Percentiles rank a stretch among this genome's conserved stretches.
These are phyloP conservation scores for Cardamine resedifolia DNA, from an alignment of 345 rosid genomes.

Conservation along the genomic window DNA sequence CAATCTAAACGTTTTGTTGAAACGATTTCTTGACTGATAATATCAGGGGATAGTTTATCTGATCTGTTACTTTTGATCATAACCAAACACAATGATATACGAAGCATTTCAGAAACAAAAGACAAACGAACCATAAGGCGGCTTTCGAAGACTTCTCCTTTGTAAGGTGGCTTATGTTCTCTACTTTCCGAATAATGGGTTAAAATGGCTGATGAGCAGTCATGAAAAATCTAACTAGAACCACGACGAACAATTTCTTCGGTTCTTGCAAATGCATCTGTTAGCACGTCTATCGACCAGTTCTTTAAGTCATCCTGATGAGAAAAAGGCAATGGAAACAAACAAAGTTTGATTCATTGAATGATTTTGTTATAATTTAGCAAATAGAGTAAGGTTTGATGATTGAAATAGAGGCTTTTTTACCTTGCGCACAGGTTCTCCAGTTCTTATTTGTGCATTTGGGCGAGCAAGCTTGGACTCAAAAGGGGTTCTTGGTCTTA, in stretches of 20 bases:
- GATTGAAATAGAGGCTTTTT: neutral
- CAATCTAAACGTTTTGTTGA: too few relatives aligned
- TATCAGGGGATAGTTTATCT: too few relatives aligned
- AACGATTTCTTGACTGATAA: too few relatives aligned
- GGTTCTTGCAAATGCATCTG: slow-evolving; percentile 67
- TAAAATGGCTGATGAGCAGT: too few relatives aligned
- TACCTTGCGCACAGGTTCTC: slow-evolving; percentile 68
- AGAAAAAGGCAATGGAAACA: slow-evolving; percentile 1
- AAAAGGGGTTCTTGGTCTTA: slow-evolving; percentile 92
- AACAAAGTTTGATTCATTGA: neutral
- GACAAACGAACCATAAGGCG: too few relatives aligned
- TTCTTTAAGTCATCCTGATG: slow-evolving; percentile 79
- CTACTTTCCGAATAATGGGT: neutral
- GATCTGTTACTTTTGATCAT: too few relatives aligned
- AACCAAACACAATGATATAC: too few relatives aligned
- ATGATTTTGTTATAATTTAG: neutral
- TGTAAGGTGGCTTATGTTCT: neutral
- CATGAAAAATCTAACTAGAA: slow-evolving; percentile 34
- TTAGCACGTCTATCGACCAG: slow-evolving; percentile 88
- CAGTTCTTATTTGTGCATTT: slow-evolving; percentile 78
- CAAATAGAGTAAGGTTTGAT: neutral
- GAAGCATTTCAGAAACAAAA: too few relatives aligned
- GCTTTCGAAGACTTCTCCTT: neutral
- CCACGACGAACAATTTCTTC: slow-evolving; percentile 61
- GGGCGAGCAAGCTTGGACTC: slow-evolving; percentile 96